Evolutionary conservation across 495 filamentous ascomycete genomes (phyloP).

Genomic region (Immersiella caudata): DNA sequence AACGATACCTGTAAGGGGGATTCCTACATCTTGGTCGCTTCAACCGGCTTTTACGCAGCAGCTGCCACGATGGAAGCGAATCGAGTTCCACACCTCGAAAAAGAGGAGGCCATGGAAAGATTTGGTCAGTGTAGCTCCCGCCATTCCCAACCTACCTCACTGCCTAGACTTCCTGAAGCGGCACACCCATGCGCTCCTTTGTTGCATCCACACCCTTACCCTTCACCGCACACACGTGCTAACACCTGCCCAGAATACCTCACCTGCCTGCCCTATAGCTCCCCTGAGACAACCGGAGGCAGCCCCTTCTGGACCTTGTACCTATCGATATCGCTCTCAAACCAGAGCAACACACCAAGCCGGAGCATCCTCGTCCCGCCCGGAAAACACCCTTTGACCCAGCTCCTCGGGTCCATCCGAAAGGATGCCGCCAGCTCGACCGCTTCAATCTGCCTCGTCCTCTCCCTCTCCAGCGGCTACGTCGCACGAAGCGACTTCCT

Average conservation of each 20-base stretch:
- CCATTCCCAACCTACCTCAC: neutral
- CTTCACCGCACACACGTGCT: neutral
- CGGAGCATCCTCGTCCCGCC: neutral
- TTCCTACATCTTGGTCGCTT: neutral
- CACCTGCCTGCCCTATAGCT: neutral
- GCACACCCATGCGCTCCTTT: neutral
- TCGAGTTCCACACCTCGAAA: neutral
- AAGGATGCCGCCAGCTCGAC: neutral
- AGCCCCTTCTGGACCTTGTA: conserved; percentile 4
- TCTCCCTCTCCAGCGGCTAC: conserved; percentile 3
- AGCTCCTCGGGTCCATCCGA: neutral
- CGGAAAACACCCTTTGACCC: neutral
- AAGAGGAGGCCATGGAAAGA: neutral
- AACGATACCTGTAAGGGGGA: neutral
- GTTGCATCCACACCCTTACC: neutral
- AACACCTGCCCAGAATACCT: neutral
- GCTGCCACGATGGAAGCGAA: conserved; percentile 2
- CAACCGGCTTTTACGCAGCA: neutral
- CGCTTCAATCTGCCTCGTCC: conserved; percentile 4
- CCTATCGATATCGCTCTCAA: neutral
- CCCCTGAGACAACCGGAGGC: neutral
- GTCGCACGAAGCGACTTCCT: conserved; percentile 22
- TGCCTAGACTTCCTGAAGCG: neutral
- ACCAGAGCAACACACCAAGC: neutral
- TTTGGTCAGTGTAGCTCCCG: neutral